phyloP scores from a whole-genome alignment of 306 rosid species.

The Ormosia emarginata region DNA sequence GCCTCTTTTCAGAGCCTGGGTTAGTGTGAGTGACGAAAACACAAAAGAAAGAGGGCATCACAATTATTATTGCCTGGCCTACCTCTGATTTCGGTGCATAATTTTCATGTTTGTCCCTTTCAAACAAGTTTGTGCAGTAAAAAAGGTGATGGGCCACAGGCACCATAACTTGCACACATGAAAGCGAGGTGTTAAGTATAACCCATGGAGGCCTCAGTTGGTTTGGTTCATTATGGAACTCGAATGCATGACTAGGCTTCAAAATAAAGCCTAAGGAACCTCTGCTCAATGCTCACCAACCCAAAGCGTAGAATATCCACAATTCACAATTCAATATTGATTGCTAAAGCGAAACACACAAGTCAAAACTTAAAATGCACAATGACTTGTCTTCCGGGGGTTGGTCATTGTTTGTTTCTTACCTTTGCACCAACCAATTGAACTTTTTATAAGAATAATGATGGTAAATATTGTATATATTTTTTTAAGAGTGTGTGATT shows the following conservation, averaged over 20 bases:
- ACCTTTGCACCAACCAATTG: conserved; percentile 34
- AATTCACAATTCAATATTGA: conserved; percentile 28
- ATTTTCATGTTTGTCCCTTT: neutral
- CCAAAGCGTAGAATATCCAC: neutral
- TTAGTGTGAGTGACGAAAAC: neutral
- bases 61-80: neutral
- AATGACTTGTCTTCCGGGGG: conserved; percentile 8
- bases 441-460: too few relatives aligned
- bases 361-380: conserved; percentile 24
- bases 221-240: neutral
- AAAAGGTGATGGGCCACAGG: neutral
- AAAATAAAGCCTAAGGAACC: neutral
- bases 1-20: neutral
- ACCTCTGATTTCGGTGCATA: neutral
- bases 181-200: neutral
- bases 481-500: too few relatives aligned
- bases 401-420: conserved; percentile 18
- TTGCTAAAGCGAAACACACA: conserved; percentile 12
- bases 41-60: neutral
- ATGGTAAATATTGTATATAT: too few relatives aligned
- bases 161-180: conserved; percentile 22
- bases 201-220: neutral
- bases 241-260: neutral
- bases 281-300: conserved; percentile 25
- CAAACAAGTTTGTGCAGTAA: neutral